phyloP scores from a whole-genome alignment of 2,329 filamentous ascomycete genomes.

The Neurospora crassa region DNA sequence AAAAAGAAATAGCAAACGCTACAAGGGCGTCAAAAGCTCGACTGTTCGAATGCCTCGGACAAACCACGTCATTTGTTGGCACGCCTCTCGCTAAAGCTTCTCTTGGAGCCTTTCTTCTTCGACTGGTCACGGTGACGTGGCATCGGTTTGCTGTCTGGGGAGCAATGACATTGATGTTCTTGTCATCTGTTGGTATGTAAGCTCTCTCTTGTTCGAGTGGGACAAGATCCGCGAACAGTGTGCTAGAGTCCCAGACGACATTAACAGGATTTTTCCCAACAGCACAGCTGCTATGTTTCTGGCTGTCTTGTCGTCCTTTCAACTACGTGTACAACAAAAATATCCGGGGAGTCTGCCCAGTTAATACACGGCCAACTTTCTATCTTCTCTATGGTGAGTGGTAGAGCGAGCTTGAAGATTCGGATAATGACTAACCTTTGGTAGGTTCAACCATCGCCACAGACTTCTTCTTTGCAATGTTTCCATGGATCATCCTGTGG shows the following conservation, averaged over 20 bases:
- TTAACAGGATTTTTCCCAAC: not conserved
- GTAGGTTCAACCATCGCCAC: conserved; percentile 8
- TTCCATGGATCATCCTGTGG: conserved; percentile 11
- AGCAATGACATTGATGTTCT: conserved; percentile 15
- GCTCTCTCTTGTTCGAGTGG: not conserved
- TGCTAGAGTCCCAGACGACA: not conserved
- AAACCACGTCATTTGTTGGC: conserved; percentile 28
- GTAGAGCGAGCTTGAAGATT: not conserved
- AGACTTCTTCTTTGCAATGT: conserved; percentile 13
- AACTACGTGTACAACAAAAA: conserved; percentile 9
- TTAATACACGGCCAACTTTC: conserved; percentile 9
- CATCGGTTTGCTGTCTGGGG: conserved; percentile 27
- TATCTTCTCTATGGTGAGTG: conserved; percentile 10
- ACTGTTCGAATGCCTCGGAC: conserved; percentile 24
- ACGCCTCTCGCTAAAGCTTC: conserved; percentile 30
- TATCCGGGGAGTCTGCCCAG: conserved; percentile 7
- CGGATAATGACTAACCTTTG: not conserved
- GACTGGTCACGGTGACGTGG: conserved; percentile 25
- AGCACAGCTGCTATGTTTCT: conserved; percentile 12
- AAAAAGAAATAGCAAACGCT: conserved; percentile 16
- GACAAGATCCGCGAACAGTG: not conserved
- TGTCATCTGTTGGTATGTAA: conserved; percentile 11
- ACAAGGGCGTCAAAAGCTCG: conserved; percentile 18
- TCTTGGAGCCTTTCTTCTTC: conserved; percentile 29
- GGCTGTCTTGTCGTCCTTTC: conserved; percentile 10